Base-by-base conservation (phyloP, 1,284 basidiomycete species). In the Trichosporon ovoides region DNA sequence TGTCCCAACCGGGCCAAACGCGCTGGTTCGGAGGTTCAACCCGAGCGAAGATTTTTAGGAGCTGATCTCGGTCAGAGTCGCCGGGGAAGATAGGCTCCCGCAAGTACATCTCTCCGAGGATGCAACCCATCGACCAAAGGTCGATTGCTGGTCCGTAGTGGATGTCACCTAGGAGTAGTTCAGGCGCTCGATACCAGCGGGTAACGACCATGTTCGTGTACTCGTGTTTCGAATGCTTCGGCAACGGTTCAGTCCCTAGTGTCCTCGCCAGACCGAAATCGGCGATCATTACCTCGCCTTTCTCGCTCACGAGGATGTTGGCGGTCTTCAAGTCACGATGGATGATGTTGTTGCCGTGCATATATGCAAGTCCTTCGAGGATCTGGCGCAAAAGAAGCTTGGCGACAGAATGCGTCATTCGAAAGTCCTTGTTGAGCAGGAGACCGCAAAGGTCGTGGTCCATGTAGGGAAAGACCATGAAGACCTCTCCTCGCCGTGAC, bases 391-490 rank as follows among this genome's bases (percentile, higher is more conserved):
- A 91, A 74, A 98, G 95, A 40, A 96, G 80, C 80, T 98, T 99
- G 78, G 97, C 92, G 61, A 91, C 85, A 66, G 87, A 90, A 35
- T 87, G 85, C 50, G 83, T 81, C 14, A 91, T 80, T 67, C 87
- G 86, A 61, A 92, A 91, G 38, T 88, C 83, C 55, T 89, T 87
- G 72, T 96, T 96, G 75, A 94, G 89, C 54, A 98, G 78, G 52
- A 98, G 77, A 2, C 96, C 96, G 12, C 94, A 93, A 22, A 99
- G 84, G 78, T 99, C 95, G 72, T 99, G 96, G 69, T 98, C 95
- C 93, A 98, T 97, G 78, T 96, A 98, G 0, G 95, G 95, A 72
- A 98, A 98, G 34, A 98, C 94, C 94, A 98, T 97, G 78, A 91
- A 97, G 18, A 83, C 80, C 52, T 81, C 81, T 51, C 92, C 82